These are phyloP conservation scores for Tardiomyces depauwii DNA, from an alignment of 1,139 yeast species.

Conservation along the genomic window DNA sequence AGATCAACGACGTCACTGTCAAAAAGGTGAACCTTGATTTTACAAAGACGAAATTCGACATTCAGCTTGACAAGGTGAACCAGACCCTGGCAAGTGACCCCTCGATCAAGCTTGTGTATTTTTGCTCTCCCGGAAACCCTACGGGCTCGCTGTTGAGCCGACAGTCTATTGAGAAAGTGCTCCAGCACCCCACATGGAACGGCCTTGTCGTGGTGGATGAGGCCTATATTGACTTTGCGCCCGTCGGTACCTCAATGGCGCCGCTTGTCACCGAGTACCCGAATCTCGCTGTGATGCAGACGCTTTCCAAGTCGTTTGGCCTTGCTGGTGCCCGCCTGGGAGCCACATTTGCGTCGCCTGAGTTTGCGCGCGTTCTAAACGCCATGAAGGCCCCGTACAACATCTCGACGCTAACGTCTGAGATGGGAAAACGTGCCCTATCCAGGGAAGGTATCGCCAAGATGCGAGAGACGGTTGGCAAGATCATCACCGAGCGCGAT, in stretches of 20 bases:
- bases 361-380: constrained; percentile 58
- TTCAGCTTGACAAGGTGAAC: constrained; percentile 47
- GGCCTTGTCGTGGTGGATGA: constrained; percentile 87
- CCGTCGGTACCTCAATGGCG: constrained; percentile 56
- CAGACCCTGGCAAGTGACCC: constrained; percentile 45
- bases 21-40: constrained; percentile 58
- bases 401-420: constrained; percentile 72
- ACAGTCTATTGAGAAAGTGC: constrained; percentile 37
- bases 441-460: constrained; percentile 41
- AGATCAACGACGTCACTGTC: constrained; percentile 73
- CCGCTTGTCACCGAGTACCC: constrained; percentile 75
- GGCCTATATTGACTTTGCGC: constrained; percentile 84
- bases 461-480: constrained; percentile 46
- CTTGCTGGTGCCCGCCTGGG: constrained; percentile 91
- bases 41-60: constrained; percentile 42
- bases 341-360: constrained; percentile 52
- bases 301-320: constrained; percentile 90
- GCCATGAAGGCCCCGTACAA: constrained; percentile 95
- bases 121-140: constrained; percentile 99
- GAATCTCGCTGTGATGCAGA: constrained; percentile 80
- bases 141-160: constrained; percentile 59
- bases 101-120: constrained; percentile 57
- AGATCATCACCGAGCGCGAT: constrained; percentile 45
- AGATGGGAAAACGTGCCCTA: constrained; percentile 66
- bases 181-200: constrained; percentile 41